Base-by-base conservation (phyloP, 768 basidiomycete genomes). In the Boletales sp. region DNA sequence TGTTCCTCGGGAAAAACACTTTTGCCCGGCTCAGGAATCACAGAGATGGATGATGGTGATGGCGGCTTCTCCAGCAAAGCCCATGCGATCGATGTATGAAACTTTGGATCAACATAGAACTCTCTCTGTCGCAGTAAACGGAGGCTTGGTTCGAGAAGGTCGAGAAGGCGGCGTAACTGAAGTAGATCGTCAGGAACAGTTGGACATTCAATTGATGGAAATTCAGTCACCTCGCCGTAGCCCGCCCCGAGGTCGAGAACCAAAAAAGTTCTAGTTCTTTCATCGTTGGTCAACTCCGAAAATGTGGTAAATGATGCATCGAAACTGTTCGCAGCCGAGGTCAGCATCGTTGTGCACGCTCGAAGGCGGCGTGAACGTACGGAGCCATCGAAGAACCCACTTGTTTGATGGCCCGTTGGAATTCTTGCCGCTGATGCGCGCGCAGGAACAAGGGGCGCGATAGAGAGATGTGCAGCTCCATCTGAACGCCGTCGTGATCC, bases 31-130 rank as follows among this genome's bases (percentile, higher is more conserved):
- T 46, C 46, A 11, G 19, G 49, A 17, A 40, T 18, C 9, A 29
- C 46, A 7, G 46, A 24, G 40, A 27, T 19, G 5, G 60, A 48
- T 15, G 50, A 19, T 50, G 46, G 37, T 3, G 53, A 30, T 9
- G 54, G 40, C 30, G 48, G 15, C 37, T 53, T 53, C 31, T 80
- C 73, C 43, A 91, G 78, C 39, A 92, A 74, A 13, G 84, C 82
- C 94, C 94, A 97, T 10, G 84, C 91, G 47, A 97, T 82, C 2
- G 92, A 94, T 12, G 87, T 79, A 63, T 97, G 94, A 61, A 94
- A 97, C 40, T 84, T 81, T 17, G 94, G 92, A 29, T 80, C 71
- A 31, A 72, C 60, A 69, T 97, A 95, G 68, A 90, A 97, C 48
- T 79, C 77, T 55, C 85, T 83, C 56, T 94, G 87, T 46, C 85